Evolutionary conservation across 192 early-diverging fungal genomes (phyloP), one percentile per base, ranked within the genome.

Genomic region (Backusella mclennaniae): DNA sequence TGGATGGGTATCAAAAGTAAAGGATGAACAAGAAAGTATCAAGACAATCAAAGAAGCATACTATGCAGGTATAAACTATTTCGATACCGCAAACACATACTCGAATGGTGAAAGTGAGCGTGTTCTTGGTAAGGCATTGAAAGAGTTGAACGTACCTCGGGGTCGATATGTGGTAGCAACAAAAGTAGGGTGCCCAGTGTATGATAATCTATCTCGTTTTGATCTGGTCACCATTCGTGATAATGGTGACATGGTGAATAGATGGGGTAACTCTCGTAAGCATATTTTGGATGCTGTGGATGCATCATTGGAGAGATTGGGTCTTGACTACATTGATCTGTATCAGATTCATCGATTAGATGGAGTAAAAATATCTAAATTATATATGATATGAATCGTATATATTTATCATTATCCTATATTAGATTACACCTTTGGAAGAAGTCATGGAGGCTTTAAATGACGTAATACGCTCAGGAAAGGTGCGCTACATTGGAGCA

Each of bases 251-350:
- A 39, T 76, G 23, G 59, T 77, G 0, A 96, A 96, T 84, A 90
- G 90, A 46, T 84, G 83, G 42, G 95, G 95, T 8, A 80, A 93
- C 15, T 94, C 92, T 6, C 87, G 94, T 52, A 96, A 96, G 67
- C 93, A 96, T 78, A 91, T 96, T 33, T 84, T 95, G 70, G 93
- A 96, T 71, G 91, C 91, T n/a, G 84, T 91, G 7, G 86, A 92
- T 15, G 92, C 92, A 0, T 91, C 86, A 19, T 83, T 94, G 35
- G 84, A 87, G 56, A 84, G 93, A 1, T 73, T 95, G 44, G 81
- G 87, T 39, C 73, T 94, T 26, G 92, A 91, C 11, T 91, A 94
- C 80, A 88, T 92, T 42, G 89, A 94, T 83, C 78, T 95, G 26
- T 83, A 93, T 38, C 90, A 90, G 74, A 91, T 92, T 39, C 95